Evolutionary conservation across 2,329 filamentous ascomycete genomes (phyloP).

Genomic region (Aureobasidium vineae): DNA sequence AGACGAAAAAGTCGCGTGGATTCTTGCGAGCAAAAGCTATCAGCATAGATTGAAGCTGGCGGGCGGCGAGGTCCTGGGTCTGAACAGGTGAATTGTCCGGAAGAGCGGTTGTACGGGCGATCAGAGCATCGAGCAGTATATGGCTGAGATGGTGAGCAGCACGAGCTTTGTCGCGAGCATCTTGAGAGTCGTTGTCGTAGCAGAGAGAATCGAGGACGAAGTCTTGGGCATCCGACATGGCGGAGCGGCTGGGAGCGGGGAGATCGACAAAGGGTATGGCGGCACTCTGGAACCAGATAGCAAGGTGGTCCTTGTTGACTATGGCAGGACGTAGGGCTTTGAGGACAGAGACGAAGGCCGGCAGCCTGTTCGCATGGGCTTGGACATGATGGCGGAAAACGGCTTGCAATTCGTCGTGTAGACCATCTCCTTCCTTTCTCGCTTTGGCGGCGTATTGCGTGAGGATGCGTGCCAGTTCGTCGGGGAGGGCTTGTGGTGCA

Average conservation of each 20-base stretch:
- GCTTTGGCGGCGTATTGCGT: slow-evolving; percentile 67
- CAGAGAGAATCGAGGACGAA: slow-evolving; percentile 64
- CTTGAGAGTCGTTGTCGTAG: slow-evolving; percentile 59
- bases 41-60: slow-evolving; percentile 55
- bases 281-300: slow-evolving; percentile 70
- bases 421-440: slow-evolving; percentile 63
- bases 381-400: slow-evolving; percentile 66
- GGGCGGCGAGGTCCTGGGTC: slow-evolving; percentile 46
- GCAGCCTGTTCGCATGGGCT: slow-evolving; percentile 56
- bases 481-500: slow-evolving; percentile 57
- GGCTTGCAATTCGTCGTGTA: slow-evolving; percentile 69
- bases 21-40: slow-evolving; percentile 62
- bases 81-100: slow-evolving; percentile 37
- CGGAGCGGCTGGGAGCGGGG: slow-evolving; percentile 60
- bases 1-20: slow-evolving; percentile 66
- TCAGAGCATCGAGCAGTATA: slow-evolving; percentile 49
- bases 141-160: slow-evolving; percentile 55
- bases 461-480: slow-evolving; percentile 61
- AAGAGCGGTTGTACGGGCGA: slow-evolving; percentile 44
- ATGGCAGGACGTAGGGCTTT: slow-evolving; percentile 64
- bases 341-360: slow-evolving; percentile 67
- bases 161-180: slow-evolving; percentile 46
- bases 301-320: slow-evolving; percentile 59
- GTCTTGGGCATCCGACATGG: slow-evolving; percentile 64
- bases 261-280: slow-evolving; percentile 57